phyloP scores from a whole-genome alignment of 371 early-diverging fungal genomes.

The Catenaria anguillulae region DNA sequence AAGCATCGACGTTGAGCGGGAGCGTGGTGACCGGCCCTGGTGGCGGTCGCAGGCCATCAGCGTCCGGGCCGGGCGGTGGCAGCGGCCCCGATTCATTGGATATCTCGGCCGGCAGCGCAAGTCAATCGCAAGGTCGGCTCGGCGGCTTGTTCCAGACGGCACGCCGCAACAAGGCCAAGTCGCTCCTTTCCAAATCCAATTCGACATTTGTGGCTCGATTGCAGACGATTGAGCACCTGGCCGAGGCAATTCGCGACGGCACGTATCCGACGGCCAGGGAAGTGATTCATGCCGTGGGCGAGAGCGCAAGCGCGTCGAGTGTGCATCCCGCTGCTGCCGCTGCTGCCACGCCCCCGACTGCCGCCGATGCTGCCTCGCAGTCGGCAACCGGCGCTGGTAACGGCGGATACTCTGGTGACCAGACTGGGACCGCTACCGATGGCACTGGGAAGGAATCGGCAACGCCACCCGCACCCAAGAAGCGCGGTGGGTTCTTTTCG shows the following conservation, averaged over 20 bases:
- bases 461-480: too few relatives aligned
- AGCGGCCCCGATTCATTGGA: not conserved
- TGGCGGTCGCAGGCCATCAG: not conserved
- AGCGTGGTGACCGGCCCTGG: not conserved
- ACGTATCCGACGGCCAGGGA: not conserved
- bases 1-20: not conserved
- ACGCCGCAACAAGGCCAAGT: not conserved
- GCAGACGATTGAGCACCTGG: slow-evolving; percentile 61
- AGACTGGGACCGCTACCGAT: too few relatives aligned
- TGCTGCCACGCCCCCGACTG: too few relatives aligned
- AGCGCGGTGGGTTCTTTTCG: not conserved
- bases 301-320: not conserved
- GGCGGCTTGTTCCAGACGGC: not conserved
- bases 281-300: not conserved
- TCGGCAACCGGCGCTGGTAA: too few relatives aligned
- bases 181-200: slow-evolving; percentile 33
- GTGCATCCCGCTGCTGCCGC: too few relatives aligned
- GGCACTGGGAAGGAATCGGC: too few relatives aligned
- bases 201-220: slow-evolving; percentile 68
- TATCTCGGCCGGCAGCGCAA: not conserved
- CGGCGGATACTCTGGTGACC: too few relatives aligned
- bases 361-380: too few relatives aligned
- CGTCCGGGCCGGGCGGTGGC: not conserved
- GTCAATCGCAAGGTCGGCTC: not conserved
- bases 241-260: slow-evolving; percentile 40